Conservation (phyloP, 345 rosid species). For the Schrenkiella parvula region DNA sequence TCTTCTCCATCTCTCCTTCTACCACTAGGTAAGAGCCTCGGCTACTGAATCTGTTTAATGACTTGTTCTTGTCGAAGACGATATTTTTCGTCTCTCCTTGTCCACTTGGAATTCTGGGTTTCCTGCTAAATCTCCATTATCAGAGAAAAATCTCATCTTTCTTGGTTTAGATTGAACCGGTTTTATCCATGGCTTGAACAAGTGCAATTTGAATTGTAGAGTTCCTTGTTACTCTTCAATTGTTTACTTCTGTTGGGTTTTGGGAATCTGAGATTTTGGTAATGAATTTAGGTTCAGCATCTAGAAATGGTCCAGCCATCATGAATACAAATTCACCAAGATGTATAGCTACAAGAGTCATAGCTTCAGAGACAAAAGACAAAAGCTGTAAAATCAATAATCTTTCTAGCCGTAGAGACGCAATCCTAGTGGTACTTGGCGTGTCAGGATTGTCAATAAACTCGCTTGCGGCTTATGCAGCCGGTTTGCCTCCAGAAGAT, state of each 20-base stretch:
- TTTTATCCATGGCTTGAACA: neutral
- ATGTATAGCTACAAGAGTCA: conserved; percentile 24
- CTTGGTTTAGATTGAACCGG: conserved; percentile 2
- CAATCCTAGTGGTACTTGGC: conserved; percentile 54
- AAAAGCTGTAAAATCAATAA: neutral
- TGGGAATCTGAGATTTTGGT: conserved; percentile 6
- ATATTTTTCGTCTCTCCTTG: neutral
- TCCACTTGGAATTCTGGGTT: neutral
- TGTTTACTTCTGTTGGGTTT: neutral
- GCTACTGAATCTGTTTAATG: neutral
- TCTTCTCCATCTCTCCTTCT: conserved; percentile 53
- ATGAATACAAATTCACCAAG: conserved; percentile 28
- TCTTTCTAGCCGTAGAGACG: conserved; percentile 50
- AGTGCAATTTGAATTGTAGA: neutral
- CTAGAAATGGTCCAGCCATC: conserved; percentile 26
- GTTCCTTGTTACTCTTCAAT: neutral
- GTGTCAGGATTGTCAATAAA: conserved; percentile 38
- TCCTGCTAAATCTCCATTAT: neutral
- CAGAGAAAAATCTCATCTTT: conserved; percentile 9
- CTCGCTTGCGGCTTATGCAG: conserved; percentile 46
- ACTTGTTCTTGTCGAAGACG: neutral
- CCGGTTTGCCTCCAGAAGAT: conserved; percentile 87
- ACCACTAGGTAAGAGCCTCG: conserved; percentile 41
- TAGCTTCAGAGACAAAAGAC: conserved; percentile 36
- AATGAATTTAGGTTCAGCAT: conserved; percentile 35